These are phyloP conservation scores for Phytophthora pinifolia DNA, from an alignment of 352 stramenopile species.

Conservation along the genomic window DNA sequence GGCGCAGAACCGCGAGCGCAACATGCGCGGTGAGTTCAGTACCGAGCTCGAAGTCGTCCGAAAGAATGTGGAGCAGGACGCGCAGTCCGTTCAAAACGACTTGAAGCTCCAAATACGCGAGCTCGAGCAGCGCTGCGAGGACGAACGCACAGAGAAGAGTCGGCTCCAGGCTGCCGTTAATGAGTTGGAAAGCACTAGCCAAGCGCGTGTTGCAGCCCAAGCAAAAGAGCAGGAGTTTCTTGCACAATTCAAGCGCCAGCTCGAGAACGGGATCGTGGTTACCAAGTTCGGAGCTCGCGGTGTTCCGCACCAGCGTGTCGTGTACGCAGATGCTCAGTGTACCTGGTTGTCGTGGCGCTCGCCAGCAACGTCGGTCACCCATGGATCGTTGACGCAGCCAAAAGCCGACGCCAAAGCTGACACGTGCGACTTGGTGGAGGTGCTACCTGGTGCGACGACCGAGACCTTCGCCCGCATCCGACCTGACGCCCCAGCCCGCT, in stretches of 20 bases:
- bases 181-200: slow-evolving; percentile 31
- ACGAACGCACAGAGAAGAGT: slow-evolving; percentile 30
- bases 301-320: slow-evolving; percentile 46
- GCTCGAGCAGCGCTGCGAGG: slow-evolving; percentile 23
- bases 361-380: slow-evolving; percentile 15
- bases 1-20: slow-evolving; percentile 18
- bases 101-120: slow-evolving; percentile 24
- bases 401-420: slow-evolving; percentile 51
- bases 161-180: slow-evolving; percentile 36
- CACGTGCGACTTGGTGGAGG: slow-evolving; percentile 51
- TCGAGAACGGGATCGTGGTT: slow-evolving; percentile 48
- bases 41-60: slow-evolving; percentile 25
- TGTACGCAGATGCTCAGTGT: slow-evolving; percentile 56
- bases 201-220: slow-evolving; percentile 27
- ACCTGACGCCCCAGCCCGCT: slow-evolving; percentile 37
- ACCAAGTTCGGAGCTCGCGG: slow-evolving; percentile 58
- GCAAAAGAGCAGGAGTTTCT: slow-evolving; percentile 47
- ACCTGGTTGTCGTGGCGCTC: slow-evolving; percentile 63
- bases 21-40: slow-evolving; percentile 27
- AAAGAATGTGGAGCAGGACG: slow-evolving; percentile 21
- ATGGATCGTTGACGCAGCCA: slow-evolving; percentile 33
- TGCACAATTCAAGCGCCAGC: slow-evolving; percentile 55
- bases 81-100: slow-evolving; percentile 18
- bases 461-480: slow-evolving; percentile 47
- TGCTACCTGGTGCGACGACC: slow-evolving; percentile 47